Evolutionary conservation across 2,329 filamentous ascomycete species (phyloP).

Genomic region (Nectriaceae sp.): DNA sequence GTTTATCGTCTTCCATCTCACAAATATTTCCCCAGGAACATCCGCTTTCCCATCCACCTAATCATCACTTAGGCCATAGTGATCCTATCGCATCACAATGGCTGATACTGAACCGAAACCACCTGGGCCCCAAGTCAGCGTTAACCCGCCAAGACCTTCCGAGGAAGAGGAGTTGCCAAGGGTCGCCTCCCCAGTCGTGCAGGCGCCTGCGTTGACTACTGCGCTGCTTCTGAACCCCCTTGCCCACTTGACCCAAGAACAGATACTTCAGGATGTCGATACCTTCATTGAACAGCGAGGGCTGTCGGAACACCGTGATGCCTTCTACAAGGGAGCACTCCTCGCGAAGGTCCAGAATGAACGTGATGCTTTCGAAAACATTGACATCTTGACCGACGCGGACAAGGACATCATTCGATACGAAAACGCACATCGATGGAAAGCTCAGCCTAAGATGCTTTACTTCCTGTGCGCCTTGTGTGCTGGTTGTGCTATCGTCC

Average conservation of each 20-base stretch:
- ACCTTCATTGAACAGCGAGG: constrained; percentile 31
- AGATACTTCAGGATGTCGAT: constrained; percentile 20
- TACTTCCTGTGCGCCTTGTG: constrained; percentile 51
- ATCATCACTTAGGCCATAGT: too few species aligned
- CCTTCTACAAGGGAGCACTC: constrained; percentile 38
- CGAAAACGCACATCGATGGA: constrained; percentile 60
- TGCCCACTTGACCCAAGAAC: constrained; percentile 15
- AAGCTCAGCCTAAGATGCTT: constrained; percentile 43
- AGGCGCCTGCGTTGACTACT: constrained; percentile 3
- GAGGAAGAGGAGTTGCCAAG: too few species aligned
- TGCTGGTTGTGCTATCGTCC: constrained; percentile 52
- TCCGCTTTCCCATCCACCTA: too few species aligned
- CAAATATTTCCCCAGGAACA: too few species aligned
- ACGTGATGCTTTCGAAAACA: constrained; percentile 25
- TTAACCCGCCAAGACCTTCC: too few species aligned
- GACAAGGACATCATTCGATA: constrained; percentile 38
- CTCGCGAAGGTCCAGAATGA: constrained; percentile 33
- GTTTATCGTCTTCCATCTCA: too few species aligned
- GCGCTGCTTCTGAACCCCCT: constrained; percentile 24
- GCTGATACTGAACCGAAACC: neutral
- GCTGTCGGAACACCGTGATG: constrained; percentile 47
- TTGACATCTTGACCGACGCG: constrained; percentile 29
- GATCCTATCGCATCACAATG: neutral
- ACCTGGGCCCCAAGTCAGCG: too few species aligned
- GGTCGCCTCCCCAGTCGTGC: too few species aligned